Evolutionary conservation across 139 green algal species (phyloP), one percentile per base, ranked within the genome.

Genomic region (Chlorella vulgaris): DNA sequence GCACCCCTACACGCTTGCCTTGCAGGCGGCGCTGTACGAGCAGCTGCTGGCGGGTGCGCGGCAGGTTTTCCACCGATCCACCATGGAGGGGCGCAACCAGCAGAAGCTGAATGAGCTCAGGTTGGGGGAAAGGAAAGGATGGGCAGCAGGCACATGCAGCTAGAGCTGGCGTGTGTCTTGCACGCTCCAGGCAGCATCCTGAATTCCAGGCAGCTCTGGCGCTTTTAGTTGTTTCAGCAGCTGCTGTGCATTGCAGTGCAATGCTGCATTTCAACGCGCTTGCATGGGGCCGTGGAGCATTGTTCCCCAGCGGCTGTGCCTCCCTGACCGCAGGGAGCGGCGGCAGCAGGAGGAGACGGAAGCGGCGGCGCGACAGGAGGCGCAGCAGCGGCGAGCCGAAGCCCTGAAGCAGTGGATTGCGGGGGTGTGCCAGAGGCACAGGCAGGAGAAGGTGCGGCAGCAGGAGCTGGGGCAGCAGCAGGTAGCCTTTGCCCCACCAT

Each of bases 61-160:
- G 26, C 43, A 76, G 36, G 38, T 83, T 4, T 83, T 83, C 66
- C 62, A 76, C 65, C 47, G 47, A 18, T 33, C 31, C 40, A 83
- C 65, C 43, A 83, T 83, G 65, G 65, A 83, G 47, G 77, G 65
- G 18, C 65, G 77, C 43, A 58, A 67, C 38, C 77, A 76, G 43
- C 77, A 69, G 33, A n/a, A 29, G 13, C 43, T 76, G 6, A 21
- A 40, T 21, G 40, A 76, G 47, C 62, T 69, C 3, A 69, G 50
- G 65, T 69, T 55, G 67, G 75, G 13, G 40, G 8, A 60, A 18
- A 39, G 62, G 2, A 40, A 18, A 5, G 35, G 19, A 36, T 1
- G 4, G 61, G 67, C n/a, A n/a, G n/a, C n/a, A n/a, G n/a, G n/a
- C n/a, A n/a, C n/a, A n/a, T n/a, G n/a, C n/a, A n/a, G n/a, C n/a